Base-by-base conservation (phyloP, 1,284 basidiomycete genomes). In the Kwoniella shivajii region DNA sequence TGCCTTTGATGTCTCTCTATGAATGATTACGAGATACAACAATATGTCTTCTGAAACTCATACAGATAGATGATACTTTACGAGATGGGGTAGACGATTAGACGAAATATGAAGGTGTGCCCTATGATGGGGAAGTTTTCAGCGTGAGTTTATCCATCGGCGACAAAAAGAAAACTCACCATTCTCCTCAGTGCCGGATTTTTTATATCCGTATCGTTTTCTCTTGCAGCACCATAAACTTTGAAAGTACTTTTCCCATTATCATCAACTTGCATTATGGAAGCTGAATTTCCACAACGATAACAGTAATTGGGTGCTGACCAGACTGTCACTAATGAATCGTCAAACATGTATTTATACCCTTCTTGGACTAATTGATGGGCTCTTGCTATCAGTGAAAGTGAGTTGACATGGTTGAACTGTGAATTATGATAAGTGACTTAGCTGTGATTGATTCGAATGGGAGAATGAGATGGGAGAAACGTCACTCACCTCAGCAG, bases 341-440 rank as follows among this genome's bases (percentile, higher is more conserved):
- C 85, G 73, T 96, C 90, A 68, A 98, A 98, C 92, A 98, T 96
- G 78, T 94, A 88, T 78, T 98, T 98, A 82, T 88, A 96, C 0
- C 95, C 95, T 78, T 98, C 95, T 76, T 96, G 92, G 1, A 96
- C 93, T 9, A 97, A 85, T 73, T 96, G 93, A 74, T 96, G 93
- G 0, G 93, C 93, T 33, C 93, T 85, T 3, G 92, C 93, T 66
- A 96, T 93, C 27, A 96, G 84, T 1, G 79, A 81, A 3, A 96
- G 82, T 20, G 83, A 83, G 74, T 96, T 97, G 63, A 92, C 85
- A 73, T 95, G 90, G 68, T 92, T 95, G 82, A 97, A 97, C 89
- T 92, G 50, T 20, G 27, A 24, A 38, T 11, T 16, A 9, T 29
- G 24, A 43, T 26, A 10, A 18, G 33, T 13, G 27, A 22, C 26